These are phyloP conservation scores for Stereum hirsutum DNA, from an alignment of 1,284 basidiomycete species.

Conservation along the genomic window DNA sequence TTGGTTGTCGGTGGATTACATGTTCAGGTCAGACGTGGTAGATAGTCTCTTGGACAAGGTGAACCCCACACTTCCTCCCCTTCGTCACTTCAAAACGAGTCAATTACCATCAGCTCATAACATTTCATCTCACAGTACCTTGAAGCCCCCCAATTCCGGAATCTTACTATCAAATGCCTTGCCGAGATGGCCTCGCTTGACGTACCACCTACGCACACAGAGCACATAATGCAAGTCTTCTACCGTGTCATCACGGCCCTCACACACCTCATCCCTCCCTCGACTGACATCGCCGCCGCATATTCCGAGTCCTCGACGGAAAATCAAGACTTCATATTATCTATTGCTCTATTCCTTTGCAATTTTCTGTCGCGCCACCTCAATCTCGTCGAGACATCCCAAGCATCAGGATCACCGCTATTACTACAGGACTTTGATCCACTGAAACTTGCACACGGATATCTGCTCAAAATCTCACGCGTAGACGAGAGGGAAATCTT, in stretches of 20 bases:
- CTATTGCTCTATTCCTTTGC: conserved; percentile 92
- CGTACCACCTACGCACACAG: conserved; percentile 97
- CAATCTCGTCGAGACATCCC: conserved; percentile 92
- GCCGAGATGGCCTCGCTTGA: conserved; percentile 95
- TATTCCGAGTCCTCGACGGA: conserved; percentile 88
- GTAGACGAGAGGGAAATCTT: conserved; percentile 99
- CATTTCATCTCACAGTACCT: conserved; percentile 71
- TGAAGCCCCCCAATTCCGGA: conserved; percentile 95
- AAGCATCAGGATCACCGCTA: conserved; percentile 92
- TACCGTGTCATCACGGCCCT: conserved; percentile 97
- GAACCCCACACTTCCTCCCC: conserved; percentile 23
- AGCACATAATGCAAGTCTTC: conserved; percentile 96
- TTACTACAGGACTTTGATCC: no score
- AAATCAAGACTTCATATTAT: conserved; percentile 96
- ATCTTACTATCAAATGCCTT: conserved; percentile 94
- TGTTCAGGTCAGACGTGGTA: conserved; percentile 98
- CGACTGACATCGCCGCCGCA: conserved; percentile 89
- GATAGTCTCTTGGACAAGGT: conserved; percentile 88
- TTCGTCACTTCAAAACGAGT: no score
- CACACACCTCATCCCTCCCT: conserved; percentile 94
- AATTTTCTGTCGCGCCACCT: conserved; percentile 95
- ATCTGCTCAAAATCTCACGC: conserved; percentile 97
- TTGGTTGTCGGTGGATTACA: conserved; percentile 99
- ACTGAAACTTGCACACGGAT: no score
- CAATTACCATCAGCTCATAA: neutral